Percentiles rank a stretch among this genome's conserved stretches.
Conservation (phyloP, 345 rosid species). For the Syzygium aqueum region DNA sequence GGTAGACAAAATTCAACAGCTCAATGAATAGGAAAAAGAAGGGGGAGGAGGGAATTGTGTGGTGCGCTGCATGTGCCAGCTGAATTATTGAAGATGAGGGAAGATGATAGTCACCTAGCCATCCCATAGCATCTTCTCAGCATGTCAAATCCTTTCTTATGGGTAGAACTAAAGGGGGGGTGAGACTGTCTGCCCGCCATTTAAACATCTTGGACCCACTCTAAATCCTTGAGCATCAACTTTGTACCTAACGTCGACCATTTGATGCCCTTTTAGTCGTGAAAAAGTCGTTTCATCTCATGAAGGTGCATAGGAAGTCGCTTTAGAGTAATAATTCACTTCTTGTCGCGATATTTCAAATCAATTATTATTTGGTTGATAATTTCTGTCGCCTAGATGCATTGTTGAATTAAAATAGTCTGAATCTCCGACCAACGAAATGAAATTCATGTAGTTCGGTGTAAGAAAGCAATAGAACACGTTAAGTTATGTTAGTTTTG, state of each 20-base stretch:
- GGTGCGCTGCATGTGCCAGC: conserved; percentile 20
- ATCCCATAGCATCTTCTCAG: neutral
- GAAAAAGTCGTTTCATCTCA: neutral
- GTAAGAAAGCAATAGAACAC: neutral
- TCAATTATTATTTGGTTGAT: neutral
- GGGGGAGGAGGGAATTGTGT: neutral
- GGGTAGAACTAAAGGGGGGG: neutral
- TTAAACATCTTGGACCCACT: conserved; percentile 10
- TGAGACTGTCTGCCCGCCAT: conserved; percentile 7
- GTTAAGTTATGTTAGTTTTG: neutral
- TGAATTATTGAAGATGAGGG: conserved; percentile 11
- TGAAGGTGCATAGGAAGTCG: neutral
- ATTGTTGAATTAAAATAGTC: neutral
- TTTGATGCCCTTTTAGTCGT: neutral
- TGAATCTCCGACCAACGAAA: neutral
- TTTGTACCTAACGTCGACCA: conserved; percentile 6
- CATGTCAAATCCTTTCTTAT: conserved; percentile 10
- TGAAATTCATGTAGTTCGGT: neutral
- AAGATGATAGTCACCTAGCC: conserved; percentile 2
- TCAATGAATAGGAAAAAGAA: neutral
- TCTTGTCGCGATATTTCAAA: neutral
- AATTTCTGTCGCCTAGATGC: neutral
- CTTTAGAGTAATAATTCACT: neutral
- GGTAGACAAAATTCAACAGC: neutral
- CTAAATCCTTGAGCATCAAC: conserved; percentile 1